A percentile compares a stretch with the other conserved stretches of the same genome.
Conservation (phyloP, 179 eudicot genomes). For the Beta lomatogona region DNA sequence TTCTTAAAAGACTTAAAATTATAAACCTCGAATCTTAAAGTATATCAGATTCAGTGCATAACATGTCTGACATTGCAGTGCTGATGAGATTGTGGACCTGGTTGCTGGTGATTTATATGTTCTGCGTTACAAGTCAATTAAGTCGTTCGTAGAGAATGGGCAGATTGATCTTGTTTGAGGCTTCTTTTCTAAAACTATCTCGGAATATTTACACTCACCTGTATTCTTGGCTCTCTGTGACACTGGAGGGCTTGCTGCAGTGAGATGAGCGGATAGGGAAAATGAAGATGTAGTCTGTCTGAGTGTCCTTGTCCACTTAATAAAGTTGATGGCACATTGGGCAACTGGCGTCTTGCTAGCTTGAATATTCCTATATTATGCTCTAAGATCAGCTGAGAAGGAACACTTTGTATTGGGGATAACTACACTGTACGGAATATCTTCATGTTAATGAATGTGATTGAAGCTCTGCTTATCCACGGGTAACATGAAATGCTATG, state of each 20-base stretch:
- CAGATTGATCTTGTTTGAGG: conserved; percentile 81
- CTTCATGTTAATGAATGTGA: not conserved
- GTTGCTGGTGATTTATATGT: conserved; percentile 80
- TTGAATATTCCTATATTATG: not conserved
- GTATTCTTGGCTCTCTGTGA: not conserved
- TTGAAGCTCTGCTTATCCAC: not conserved
- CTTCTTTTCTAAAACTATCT: not conserved
- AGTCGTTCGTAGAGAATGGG: conserved; percentile 67
- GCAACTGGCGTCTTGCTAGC: not conserved
- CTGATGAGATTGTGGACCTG: conserved; percentile 72
- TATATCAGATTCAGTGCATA: not conserved
- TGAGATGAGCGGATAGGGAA: not conserved
- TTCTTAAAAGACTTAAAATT: not conserved
- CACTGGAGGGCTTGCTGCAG: conserved; percentile 9
- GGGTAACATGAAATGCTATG: not conserved
- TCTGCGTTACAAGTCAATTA: conserved; percentile 75
- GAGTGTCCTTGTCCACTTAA: not conserved
- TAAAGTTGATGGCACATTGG: not conserved
- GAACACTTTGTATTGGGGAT: not conserved
- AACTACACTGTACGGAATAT: not conserved
- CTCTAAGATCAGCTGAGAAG: not conserved
- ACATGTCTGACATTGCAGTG: conserved; percentile 44
- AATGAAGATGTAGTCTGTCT: not conserved
- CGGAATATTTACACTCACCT: not conserved
- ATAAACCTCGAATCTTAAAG: not conserved